phyloP scores from a whole-genome alignment of 495 filamentous ascomycete genomes.

The Aspergillus bertholletiae region DNA sequence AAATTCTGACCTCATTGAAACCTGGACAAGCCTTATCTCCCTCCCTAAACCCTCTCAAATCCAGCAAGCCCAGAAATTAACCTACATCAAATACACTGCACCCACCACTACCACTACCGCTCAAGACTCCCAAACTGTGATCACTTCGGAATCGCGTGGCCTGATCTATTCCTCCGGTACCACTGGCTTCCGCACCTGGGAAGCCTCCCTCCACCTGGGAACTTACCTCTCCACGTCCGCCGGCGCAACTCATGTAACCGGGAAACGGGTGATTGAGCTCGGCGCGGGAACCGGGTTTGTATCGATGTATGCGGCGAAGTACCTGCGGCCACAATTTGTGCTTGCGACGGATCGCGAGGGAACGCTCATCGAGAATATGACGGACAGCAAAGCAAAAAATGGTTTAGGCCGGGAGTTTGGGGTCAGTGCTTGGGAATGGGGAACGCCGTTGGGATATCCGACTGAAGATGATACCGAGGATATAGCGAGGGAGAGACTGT shows the following conservation, averaged over 20 bases:
- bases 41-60: slow-evolving; percentile 56
- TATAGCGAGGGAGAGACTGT: slow-evolving; percentile 4
- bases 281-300: slow-evolving; percentile 87
- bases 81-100: slow-evolving; percentile 68
- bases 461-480: slow-evolving; percentile 8
- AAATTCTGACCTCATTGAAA: slow-evolving; percentile 65
- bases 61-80: slow-evolving; percentile 66
- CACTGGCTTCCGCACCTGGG: slow-evolving; percentile 90
- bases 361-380: slow-evolving; percentile 65
- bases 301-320: slow-evolving; percentile 73
- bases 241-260: slow-evolving; percentile 42
- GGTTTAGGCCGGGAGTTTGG: slow-evolving; percentile 41
- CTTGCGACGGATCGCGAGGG: slow-evolving; percentile 80
- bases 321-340: slow-evolving; percentile 60
- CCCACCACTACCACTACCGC: slow-evolving; percentile 35
- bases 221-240: slow-evolving; percentile 57
- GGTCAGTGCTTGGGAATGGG: slow-evolving; percentile 40
- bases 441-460: slow-evolving; percentile 19
- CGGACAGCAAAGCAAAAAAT: slow-evolving; percentile 66
- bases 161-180: slow-evolving; percentile 73
- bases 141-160: slow-evolving; percentile 61
- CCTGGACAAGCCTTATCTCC: slow-evolving; percentile 56
- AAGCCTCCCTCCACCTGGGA: slow-evolving; percentile 82
- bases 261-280: slow-evolving; percentile 73
- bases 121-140: slow-evolving; percentile 22